A percentile compares a stretch with the other conserved stretches of the same genome.
Conservation (phyloP, 225 moss, liverwort and hornwort genomes). For the Climacium dendroides region DNA sequence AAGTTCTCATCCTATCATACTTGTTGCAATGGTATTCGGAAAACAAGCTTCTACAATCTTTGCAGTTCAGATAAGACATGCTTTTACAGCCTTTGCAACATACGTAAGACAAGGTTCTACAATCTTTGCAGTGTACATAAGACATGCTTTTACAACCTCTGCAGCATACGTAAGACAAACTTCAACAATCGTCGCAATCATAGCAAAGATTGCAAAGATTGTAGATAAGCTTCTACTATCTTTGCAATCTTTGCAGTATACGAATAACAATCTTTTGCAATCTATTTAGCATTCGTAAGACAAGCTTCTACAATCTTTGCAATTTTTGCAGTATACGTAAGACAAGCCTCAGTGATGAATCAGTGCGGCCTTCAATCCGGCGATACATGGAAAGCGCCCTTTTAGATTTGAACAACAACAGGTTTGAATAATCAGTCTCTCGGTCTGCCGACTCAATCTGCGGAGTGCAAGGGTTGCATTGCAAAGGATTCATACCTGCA, state of each 20-base stretch:
- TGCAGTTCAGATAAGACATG: background rate
- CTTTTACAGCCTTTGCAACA: background rate
- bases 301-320: background rate
- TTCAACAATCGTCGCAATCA: background rate
- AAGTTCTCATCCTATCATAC: background rate
- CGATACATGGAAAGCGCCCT: background rate
- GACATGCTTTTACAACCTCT: background rate
- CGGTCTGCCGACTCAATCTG: background rate
- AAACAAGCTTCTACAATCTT: background rate
- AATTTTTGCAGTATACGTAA: background rate
- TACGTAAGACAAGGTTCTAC: background rate
- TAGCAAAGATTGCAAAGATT: no score
- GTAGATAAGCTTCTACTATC: background rate
- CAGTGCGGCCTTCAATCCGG: background rate
- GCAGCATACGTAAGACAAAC: background rate
- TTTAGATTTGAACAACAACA: background rate
- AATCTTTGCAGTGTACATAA: background rate
- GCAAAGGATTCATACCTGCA: background rate
- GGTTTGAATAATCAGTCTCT: background rate
- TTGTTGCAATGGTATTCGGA: background rate
- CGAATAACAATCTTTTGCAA: background rate
- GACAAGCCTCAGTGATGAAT: background rate
- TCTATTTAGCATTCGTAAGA: background rate
- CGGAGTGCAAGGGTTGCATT: background rate
- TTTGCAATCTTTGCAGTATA: background rate